A percentile compares a stretch with the other conserved stretches of the same genome.
Conservation (phyloP, 2,329 filamentous ascomycete species). For the Dactylellina leptospora region DNA sequence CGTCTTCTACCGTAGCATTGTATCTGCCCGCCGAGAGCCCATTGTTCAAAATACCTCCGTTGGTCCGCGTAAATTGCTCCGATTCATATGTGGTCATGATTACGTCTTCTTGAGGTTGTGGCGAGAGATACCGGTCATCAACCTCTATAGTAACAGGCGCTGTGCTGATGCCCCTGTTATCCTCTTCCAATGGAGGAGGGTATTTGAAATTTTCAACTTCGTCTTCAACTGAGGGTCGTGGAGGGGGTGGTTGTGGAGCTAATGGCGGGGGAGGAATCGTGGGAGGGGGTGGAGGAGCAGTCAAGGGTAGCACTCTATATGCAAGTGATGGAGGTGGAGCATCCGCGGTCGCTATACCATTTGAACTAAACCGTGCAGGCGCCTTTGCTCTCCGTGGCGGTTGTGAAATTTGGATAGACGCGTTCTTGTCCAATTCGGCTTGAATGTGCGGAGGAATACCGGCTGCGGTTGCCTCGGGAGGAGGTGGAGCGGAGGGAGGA, state of each 20-base stretch:
- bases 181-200: slow-evolving; percentile 40
- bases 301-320: slow-evolving; percentile 54
- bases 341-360: slow-evolving; percentile 58
- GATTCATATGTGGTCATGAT: slow-evolving; percentile 49
- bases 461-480: slow-evolving; percentile 43
- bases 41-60: slow-evolving; percentile 54
- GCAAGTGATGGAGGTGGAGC: slow-evolving; percentile 57
- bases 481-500: slow-evolving; percentile 41
- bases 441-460: slow-evolving; percentile 51
- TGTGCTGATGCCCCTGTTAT: slow-evolving; percentile 1
- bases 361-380: slow-evolving; percentile 57
- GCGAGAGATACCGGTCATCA: slow-evolving; percentile 36
- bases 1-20: slow-evolving; percentile 53
- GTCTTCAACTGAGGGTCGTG: slow-evolving; percentile 44
- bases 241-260: slow-evolving; percentile 47
- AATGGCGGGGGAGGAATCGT: slow-evolving; percentile 52
- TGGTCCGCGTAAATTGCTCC: slow-evolving; percentile 40
- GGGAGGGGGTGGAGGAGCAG: slow-evolving; percentile 55
- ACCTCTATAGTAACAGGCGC: slow-evolving; percentile 42
- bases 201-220: slow-evolving; percentile 50
- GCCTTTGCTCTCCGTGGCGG: slow-evolving; percentile 51
- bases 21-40: slow-evolving; percentile 31
- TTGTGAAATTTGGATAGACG: slow-evolving; percentile 49
- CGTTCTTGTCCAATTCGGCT: slow-evolving; percentile 53
- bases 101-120: slow-evolving; percentile 19